phyloP scores from a whole-genome alignment of 805 yeast species.

The Kazachstania kunashirensis region DNA sequence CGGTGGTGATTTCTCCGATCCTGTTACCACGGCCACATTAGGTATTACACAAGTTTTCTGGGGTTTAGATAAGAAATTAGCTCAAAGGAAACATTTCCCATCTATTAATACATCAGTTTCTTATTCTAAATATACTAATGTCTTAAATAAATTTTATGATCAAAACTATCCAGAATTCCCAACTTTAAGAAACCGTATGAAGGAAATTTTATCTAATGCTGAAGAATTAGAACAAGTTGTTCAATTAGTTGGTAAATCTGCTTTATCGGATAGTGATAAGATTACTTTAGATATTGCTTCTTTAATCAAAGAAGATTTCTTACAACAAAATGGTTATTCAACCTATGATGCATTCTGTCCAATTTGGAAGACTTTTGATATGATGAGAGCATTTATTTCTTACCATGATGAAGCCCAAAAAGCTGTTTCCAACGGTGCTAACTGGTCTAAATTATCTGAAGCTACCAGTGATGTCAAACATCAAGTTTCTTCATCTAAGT shows the following conservation, averaged over 20 bases:
- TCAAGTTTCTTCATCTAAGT: constrained; percentile 87
- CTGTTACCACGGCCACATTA: constrained; percentile 94
- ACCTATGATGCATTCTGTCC: constrained; percentile 98
- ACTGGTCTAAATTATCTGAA: constrained; percentile 87
- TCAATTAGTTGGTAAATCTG: constrained; percentile 97
- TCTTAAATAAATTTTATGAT: constrained; percentile 78
- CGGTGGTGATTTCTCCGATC: constrained; percentile 99
- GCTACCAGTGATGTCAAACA: constrained; percentile 87
- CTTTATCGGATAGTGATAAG: constrained; percentile 92
- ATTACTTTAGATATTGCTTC: constrained; percentile 88
- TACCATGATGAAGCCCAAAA: constrained; percentile 97
- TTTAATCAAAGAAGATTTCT: constrained; percentile 92
- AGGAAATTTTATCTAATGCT: constrained; percentile 90
- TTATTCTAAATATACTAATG: constrained; percentile 90
- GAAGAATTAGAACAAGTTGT: constrained; percentile 99
- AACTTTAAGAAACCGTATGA: constrained; percentile 76
- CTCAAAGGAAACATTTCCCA: constrained; percentile 99
- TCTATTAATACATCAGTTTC: constrained; percentile 94
- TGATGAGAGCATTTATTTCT: constrained; percentile 91
- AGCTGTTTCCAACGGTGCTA: constrained; percentile 87
- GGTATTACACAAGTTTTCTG: constrained; percentile 99
- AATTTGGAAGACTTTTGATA: constrained; percentile 95
- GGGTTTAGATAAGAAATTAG: constrained; percentile 98
- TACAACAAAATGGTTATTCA: constrained; percentile 99
- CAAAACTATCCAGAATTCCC: constrained; percentile 86